Conservation (phyloP, 2,329 filamentous ascomycete species). For the Dactylellina sp. region DNA sequence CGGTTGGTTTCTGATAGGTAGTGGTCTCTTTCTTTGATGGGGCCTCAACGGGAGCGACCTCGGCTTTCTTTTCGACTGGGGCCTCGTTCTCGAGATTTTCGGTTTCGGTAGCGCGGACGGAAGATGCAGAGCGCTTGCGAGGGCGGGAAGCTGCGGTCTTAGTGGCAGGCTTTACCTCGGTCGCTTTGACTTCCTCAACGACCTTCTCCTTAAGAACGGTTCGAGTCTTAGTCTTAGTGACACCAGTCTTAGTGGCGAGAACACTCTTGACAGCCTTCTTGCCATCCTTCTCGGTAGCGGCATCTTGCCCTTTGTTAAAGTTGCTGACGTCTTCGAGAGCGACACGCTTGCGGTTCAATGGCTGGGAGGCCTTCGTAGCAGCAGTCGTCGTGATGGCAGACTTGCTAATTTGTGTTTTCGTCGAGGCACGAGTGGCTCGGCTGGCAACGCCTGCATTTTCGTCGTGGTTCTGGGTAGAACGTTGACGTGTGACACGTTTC, state of each 20-base stretch:
- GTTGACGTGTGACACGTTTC: slow-evolving; percentile 56
- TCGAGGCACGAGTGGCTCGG: slow-evolving; percentile 54
- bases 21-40: slow-evolving; percentile 51
- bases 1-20: slow-evolving; percentile 33
- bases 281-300: slow-evolving; percentile 74
- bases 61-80: slow-evolving; percentile 61
- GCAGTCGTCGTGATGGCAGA: slow-evolving; percentile 27
- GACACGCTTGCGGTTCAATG: slow-evolving; percentile 77
- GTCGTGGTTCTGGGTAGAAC: slow-evolving; percentile 48
- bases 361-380: slow-evolving; percentile 68
- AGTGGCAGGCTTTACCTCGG: slow-evolving; percentile 68
- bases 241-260: slow-evolving; percentile 80
- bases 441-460: slow-evolving; percentile 54
- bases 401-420: slow-evolving; percentile 39
- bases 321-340: slow-evolving; percentile 96
- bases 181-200: slow-evolving; percentile 75
- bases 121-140: slow-evolving; percentile 51
- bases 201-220: slow-evolving; percentile 70
- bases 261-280: slow-evolving; percentile 71
- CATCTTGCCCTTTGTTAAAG: slow-evolving; percentile 79
- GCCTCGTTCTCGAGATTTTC: slow-evolving; percentile 59
- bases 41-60: slow-evolving; percentile 60
- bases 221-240: slow-evolving; percentile 62
- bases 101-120: slow-evolving; percentile 41
- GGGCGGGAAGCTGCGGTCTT: slow-evolving; percentile 62